Percentiles rank a stretch among this genome's conserved stretches.
Conservation (phyloP, 2,329 filamentous ascomycete genomes). For the Myriosclerotinia curreyana region DNA sequence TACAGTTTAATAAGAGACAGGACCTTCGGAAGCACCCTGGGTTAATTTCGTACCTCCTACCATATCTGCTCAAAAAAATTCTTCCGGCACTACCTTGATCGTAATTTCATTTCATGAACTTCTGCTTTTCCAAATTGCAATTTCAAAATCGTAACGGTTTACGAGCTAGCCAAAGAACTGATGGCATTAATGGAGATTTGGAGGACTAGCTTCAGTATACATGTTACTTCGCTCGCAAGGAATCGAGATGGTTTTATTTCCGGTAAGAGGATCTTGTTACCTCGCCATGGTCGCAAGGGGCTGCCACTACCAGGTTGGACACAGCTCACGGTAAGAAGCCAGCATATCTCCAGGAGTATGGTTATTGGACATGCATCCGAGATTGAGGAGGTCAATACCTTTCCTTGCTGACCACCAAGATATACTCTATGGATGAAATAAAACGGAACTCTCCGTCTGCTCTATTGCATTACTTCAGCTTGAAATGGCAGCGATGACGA, state of each 20-base stretch:
- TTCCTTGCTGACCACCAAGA: conserved; percentile 7
- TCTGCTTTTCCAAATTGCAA: neutral
- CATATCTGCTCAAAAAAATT: conserved; percentile 13
- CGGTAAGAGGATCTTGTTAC: conserved; percentile 8
- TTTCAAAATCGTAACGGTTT: neutral
- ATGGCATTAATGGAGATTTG: neutral
- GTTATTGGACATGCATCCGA: conserved; percentile 6
- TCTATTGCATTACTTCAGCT: neutral
- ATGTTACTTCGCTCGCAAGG: conserved; percentile 2
- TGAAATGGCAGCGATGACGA: neutral
- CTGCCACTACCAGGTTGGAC: conserved; percentile 3
- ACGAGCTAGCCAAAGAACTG: neutral
- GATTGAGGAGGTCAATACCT: neutral
- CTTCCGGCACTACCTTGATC: conserved; percentile 5
- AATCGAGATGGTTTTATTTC: conserved; percentile 2
- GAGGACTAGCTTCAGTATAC: conserved; percentile 4
- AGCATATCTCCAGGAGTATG: conserved; percentile 11
- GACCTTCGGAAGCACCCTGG: conserved; percentile 9
- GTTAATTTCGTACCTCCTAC: conserved; percentile 6
- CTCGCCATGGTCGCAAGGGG: neutral
- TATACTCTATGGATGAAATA: neutral
- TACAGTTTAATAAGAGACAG: neutral
- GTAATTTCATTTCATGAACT: neutral
- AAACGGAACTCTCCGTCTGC: neutral
- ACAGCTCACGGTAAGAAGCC: neutral